Evolutionary conservation across 371 early-diverging fungal genomes (phyloP).

Genomic region (Gilbertella persicaria): DNA sequence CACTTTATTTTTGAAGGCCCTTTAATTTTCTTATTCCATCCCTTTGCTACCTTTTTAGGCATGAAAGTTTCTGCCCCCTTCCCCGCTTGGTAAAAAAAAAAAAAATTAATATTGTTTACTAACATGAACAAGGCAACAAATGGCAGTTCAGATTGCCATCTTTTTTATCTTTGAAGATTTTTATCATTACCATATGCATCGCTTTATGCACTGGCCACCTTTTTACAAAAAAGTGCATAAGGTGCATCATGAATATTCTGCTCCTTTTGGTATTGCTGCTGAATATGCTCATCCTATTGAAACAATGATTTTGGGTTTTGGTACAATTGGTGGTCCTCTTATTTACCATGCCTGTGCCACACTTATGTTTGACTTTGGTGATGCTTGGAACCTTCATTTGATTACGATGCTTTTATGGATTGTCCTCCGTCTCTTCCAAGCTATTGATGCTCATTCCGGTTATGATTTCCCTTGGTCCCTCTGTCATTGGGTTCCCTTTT

Average conservation of each 20-base stretch:
- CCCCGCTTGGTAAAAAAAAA: slow-evolving; percentile 67
- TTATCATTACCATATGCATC: slow-evolving; percentile 85
- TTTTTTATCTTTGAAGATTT: slow-evolving; percentile 89
- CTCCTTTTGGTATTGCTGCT: slow-evolving; percentile 89
- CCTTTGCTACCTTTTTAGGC: slow-evolving; percentile 79
- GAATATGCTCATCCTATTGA: slow-evolving; percentile 90
- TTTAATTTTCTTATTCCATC: slow-evolving; percentile 86
- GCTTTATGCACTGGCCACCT: slow-evolving; percentile 86
- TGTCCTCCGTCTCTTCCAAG: slow-evolving; percentile 76
- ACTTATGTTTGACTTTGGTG: slow-evolving; percentile 18
- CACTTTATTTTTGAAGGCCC: slow-evolving; percentile 87
- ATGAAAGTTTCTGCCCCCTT: slow-evolving; percentile 87
- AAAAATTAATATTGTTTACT: background rate
- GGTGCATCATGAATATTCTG: slow-evolving; percentile 91
- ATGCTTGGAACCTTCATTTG: slow-evolving; percentile 74
- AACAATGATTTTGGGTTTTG: slow-evolving; percentile 76
- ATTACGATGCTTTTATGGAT: slow-evolving; percentile 85
- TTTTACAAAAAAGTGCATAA: slow-evolving; percentile 93
- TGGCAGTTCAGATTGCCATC: slow-evolving; percentile 59
- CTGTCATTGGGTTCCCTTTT: slow-evolving; percentile 77
- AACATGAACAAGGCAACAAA: slow-evolving; percentile 25
- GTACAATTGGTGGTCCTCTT: slow-evolving; percentile 76
- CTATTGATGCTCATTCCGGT: slow-evolving; percentile 94
- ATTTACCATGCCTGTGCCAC: slow-evolving; percentile 37
- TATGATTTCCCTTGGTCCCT: slow-evolving; percentile 95